These are phyloP conservation scores for Mortierella sp. DNA, from an alignment of 371 early-diverging fungal species.

Conservation along the genomic window DNA sequence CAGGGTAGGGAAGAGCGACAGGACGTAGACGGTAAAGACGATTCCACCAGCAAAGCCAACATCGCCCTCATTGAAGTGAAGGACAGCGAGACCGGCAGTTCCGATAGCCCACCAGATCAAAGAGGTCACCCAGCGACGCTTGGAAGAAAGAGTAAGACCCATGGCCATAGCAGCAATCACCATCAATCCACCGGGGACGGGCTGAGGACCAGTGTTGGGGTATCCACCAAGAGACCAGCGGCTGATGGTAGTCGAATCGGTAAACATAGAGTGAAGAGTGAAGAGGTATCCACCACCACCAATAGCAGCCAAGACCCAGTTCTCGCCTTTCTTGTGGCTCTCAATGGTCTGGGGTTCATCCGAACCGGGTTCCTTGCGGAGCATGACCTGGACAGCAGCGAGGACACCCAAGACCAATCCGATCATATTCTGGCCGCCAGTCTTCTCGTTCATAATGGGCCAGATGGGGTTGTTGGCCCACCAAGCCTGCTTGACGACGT, in stretches of 20 bases:
- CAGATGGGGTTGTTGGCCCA: constrained; percentile 86
- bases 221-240: constrained; percentile 86
- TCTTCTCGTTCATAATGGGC: constrained; percentile 81
- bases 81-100: constrained; percentile 64
- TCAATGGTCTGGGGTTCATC: constrained; percentile 18
- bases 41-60: constrained; percentile 75
- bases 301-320: constrained; percentile 66
- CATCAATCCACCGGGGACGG: constrained; percentile 80
- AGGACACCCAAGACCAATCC: constrained; percentile 74
- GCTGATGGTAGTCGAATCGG: constrained; percentile 79
- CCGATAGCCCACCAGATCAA: constrained; percentile 70
- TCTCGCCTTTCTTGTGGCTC: constrained; percentile 26
- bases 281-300: constrained; percentile 80
- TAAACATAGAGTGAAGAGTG: constrained; percentile 79
- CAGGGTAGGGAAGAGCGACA: constrained; percentile 72
- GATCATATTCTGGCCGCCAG: constrained; percentile 77
- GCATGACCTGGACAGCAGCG: constrained; percentile 65
- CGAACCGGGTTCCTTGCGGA: constrained; percentile 58
- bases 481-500: constrained; percentile 81
- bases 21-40: constrained; percentile 71
- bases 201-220: constrained; percentile 83
- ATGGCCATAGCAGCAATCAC: constrained; percentile 71
- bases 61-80: constrained; percentile 74
- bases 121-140: constrained; percentile 68
- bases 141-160: constrained; percentile 60